phyloP scores from a whole-genome alignment of 805 yeast species.

The Wickerhamiella domercqiae region DNA sequence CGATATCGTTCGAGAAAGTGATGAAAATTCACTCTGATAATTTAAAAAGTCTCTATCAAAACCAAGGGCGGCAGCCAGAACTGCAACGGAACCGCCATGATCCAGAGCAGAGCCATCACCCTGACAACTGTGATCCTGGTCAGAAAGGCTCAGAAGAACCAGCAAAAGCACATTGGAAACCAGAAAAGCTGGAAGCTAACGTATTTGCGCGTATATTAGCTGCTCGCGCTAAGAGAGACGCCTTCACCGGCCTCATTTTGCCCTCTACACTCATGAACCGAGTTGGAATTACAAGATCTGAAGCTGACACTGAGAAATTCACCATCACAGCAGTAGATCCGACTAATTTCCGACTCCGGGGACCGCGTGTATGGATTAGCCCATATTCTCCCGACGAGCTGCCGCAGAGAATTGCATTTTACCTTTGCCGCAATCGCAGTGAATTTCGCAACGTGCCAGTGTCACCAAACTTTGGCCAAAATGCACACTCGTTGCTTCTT shows the following conservation, averaged over 20 bases:
- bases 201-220: conserved; percentile 28
- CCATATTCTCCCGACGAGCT: background rate
- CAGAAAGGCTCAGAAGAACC: background rate
- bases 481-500: background rate
- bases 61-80: no score
- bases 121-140: no score
- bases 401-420: no score
- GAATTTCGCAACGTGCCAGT: background rate
- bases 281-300: no score
- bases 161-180: conserved; percentile 8
- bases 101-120: no score
- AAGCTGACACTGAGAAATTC: conserved; percentile 8
- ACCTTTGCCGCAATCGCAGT: background rate
- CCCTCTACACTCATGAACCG: conserved; percentile 29
- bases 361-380: conserved; percentile 8
- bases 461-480: background rate
- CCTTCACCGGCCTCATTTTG: conserved; percentile 23
- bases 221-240: conserved; percentile 32
- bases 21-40: background rate
- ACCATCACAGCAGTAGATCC: conserved; percentile 9
- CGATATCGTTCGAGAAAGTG: background rate
- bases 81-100: no score
- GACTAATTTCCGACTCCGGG: background rate
- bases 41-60: background rate
- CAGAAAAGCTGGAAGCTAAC: conserved; percentile 20